Evolutionary conservation across 306 rosid genomes (phyloP).

Genomic region (Cicer pinnatifidum): DNA sequence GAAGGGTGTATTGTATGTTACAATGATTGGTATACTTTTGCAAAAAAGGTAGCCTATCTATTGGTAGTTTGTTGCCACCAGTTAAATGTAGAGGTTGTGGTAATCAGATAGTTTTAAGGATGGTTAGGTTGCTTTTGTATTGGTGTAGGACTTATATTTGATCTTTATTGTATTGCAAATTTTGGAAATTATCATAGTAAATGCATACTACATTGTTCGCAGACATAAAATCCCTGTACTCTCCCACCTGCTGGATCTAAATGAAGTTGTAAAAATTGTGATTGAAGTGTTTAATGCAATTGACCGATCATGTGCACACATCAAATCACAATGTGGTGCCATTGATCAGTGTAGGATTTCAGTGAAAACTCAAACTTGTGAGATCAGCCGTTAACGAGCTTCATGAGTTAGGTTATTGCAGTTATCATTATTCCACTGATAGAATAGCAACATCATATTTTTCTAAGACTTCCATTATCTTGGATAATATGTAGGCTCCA

Average conservation of each 20-base stretch:
- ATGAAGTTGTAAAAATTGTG: background rate
- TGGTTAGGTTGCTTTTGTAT: slow-evolving; percentile 17
- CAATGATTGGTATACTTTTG: background rate
- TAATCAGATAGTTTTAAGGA: background rate
- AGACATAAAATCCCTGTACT: background rate
- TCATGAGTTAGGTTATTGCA: background rate
- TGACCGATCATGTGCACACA: slow-evolving; percentile 1
- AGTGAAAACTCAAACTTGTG: background rate
- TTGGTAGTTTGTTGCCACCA: background rate
- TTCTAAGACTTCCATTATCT: background rate
- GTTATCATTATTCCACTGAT: background rate
- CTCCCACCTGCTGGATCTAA: background rate
- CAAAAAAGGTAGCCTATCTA: background rate
- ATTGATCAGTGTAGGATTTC: background rate
- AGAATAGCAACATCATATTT: slow-evolving; percentile 4
- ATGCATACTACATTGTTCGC: background rate
- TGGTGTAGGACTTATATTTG: background rate
- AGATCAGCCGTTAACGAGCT: background rate
- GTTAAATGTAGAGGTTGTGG: background rate
- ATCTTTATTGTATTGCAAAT: background rate
- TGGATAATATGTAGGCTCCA: slow-evolving; percentile 27
- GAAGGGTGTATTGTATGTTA: background rate
- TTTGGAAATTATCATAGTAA: background rate
- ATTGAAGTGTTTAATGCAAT: background rate
- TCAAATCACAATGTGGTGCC: background rate